These are phyloP conservation scores for Carpinus viminea DNA, from an alignment of 306 rosid species.

Conservation along the genomic window DNA sequence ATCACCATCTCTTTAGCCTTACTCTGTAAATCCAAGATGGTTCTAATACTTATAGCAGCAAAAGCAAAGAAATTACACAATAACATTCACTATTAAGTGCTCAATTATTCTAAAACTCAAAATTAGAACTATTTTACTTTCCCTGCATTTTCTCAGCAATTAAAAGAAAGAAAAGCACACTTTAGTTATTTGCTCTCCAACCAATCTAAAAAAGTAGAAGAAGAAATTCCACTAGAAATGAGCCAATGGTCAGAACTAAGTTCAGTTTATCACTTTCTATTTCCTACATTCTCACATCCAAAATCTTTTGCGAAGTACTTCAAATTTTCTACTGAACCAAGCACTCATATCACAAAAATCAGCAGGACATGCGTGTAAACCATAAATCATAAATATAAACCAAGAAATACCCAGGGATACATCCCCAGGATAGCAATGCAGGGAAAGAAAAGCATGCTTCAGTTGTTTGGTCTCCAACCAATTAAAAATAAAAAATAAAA, in stretches of 20 bases:
- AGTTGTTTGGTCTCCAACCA: too few species aligned
- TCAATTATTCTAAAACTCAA: not conserved
- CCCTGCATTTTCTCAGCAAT: not conserved
- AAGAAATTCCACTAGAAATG: not conserved
- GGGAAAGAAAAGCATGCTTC: too few species aligned
- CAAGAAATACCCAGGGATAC: too few species aligned
- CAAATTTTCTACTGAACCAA: not conserved
- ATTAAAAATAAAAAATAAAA: too few species aligned
- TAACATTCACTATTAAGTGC: not conserved
- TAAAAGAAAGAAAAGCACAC: not conserved
- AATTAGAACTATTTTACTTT: not conserved
- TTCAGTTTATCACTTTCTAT: not conserved
- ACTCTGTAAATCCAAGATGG: slow-evolving; percentile 59
- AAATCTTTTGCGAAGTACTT: not conserved
- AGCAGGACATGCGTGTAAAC: not conserved
- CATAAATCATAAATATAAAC: not conserved
- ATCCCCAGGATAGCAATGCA: too few species aligned
- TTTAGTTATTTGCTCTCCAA: not conserved
- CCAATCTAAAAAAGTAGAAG: not conserved
- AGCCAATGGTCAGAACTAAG: not conserved
- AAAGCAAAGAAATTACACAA: not conserved
- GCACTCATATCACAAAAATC: not conserved
- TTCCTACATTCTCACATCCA: not conserved
- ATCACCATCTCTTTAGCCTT: slow-evolving; percentile 98
- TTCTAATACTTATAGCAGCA: slow-evolving; percentile 24